Evolutionary conservation across 1,284 basidiomycete genomes (phyloP).

Genomic region (Ceratobasidium sp.): DNA sequence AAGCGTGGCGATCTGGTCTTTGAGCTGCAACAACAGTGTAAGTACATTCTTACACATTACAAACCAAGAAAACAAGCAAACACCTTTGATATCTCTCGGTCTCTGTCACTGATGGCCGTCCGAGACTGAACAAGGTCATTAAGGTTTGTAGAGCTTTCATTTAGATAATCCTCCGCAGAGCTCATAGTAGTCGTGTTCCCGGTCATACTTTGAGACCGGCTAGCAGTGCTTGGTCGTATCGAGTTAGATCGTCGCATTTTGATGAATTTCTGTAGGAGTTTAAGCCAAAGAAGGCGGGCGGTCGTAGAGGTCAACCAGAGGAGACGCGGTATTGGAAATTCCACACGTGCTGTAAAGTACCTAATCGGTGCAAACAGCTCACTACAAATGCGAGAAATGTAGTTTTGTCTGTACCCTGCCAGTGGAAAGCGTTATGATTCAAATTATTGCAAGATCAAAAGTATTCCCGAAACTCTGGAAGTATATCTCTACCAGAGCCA

Average conservation of each 20-base stretch:
- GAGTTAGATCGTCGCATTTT: constrained; percentile 36
- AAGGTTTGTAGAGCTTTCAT: constrained; percentile 17
- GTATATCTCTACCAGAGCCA: too few species aligned
- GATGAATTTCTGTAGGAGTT: neutral
- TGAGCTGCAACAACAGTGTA: constrained; percentile 13
- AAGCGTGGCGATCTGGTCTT: constrained; percentile 36
- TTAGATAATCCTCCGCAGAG: constrained; percentile 19
- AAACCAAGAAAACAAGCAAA: neutral
- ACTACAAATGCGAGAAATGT: too few species aligned
- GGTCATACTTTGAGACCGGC: constrained; percentile 8
- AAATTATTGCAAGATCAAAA: too few species aligned
- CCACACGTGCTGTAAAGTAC: neutral
- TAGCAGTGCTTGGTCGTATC: constrained; percentile 13
- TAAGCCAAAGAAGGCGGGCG: neutral
- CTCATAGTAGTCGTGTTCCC: neutral
- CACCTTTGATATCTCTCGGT: constrained; percentile 35
- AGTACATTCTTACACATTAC: neutral
- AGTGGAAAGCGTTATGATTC: too few species aligned
- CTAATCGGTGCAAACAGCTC: neutral
- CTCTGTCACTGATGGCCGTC: constrained; percentile 31
- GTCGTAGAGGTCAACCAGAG: neutral
- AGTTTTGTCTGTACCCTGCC: too few species aligned
- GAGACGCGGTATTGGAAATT: neutral
- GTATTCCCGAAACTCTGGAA: too few species aligned
- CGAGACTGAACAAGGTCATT: constrained; percentile 34